Evolutionary conservation across 2,329 filamentous ascomycete genomes (phyloP).

Genomic region (Mariannaea elegans): DNA sequence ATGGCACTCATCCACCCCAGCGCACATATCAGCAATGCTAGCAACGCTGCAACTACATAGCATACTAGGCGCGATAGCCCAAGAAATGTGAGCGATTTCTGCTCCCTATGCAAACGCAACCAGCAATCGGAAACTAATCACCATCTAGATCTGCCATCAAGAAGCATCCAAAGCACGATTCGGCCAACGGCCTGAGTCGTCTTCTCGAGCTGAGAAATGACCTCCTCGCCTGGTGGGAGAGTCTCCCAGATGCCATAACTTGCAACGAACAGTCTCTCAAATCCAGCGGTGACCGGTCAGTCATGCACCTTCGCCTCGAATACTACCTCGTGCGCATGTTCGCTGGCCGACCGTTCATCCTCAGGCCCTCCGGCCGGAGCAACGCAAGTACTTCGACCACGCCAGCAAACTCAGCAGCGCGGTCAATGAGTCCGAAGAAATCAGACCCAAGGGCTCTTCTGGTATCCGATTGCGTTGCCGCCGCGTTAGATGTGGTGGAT

Average conservation of each 20-base stretch:
- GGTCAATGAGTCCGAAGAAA: constrained; percentile 38
- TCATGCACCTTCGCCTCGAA: constrained; percentile 60
- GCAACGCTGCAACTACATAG: constrained; percentile 50
- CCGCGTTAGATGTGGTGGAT: constrained; percentile 59
- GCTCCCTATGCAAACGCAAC: not conserved
- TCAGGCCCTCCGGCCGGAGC: not conserved
- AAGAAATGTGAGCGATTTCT: constrained; percentile 47
- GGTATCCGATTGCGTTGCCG: constrained; percentile 62
- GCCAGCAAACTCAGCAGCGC: not conserved
- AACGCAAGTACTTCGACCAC: not conserved
- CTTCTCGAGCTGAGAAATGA: constrained; percentile 43
- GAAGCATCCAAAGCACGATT: constrained; percentile 41
- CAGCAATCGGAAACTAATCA: constrained; percentile 1
- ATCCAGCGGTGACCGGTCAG: constrained; percentile 53
- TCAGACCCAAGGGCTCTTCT: constrained; percentile 48
- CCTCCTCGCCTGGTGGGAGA: constrained; percentile 45
- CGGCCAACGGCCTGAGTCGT: constrained; percentile 41
- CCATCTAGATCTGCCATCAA: constrained; percentile 45
- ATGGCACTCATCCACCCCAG: constrained; percentile 48
- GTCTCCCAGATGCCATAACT: constrained; percentile 42
- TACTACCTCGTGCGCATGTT: constrained; percentile 63
- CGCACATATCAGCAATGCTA: constrained; percentile 56
- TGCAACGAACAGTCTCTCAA: constrained; percentile 49
- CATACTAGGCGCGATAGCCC: constrained; percentile 45
- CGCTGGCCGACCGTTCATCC: constrained; percentile 58